These are phyloP conservation scores for Rubus parviflorus DNA, from an alignment of 306 rosid genomes.

Conservation along the genomic window DNA sequence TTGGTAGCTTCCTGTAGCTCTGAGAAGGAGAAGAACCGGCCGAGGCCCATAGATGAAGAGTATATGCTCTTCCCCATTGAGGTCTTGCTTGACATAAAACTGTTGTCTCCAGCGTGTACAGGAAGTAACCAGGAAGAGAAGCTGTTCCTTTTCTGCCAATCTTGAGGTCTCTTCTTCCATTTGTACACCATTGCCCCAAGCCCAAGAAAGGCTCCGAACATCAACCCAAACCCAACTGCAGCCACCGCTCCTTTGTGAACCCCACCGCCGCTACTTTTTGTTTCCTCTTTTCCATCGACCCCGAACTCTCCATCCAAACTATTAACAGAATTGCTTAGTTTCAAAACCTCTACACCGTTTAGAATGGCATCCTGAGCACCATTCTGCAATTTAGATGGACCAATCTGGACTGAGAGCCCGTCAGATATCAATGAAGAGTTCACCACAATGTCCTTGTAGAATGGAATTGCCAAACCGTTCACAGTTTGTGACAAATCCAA, in stretches of 20 bases:
- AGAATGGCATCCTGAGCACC: slow-evolving; percentile 41
- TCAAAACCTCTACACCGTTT: slow-evolving; percentile 48
- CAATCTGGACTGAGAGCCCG: slow-evolving; percentile 33
- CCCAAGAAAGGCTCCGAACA: slow-evolving; percentile 55
- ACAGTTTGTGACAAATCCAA: slow-evolving; percentile 46
- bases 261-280: background rate
- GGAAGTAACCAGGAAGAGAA: slow-evolving; percentile 60
- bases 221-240: slow-evolving; percentile 50
- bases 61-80: slow-evolving; percentile 35
- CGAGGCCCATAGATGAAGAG: slow-evolving; percentile 43
- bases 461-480: slow-evolving; percentile 36
- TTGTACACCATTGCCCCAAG: slow-evolving; percentile 56
- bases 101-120: slow-evolving; percentile 40
- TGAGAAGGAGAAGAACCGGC: slow-evolving; percentile 43
- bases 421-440: slow-evolving; percentile 35
- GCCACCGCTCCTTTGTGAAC: slow-evolving; percentile 40
- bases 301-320: slow-evolving; percentile 58
- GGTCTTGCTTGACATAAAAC: slow-evolving; percentile 44
- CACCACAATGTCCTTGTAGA: slow-evolving; percentile 47
- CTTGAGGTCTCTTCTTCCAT: slow-evolving; percentile 55
- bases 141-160: slow-evolving; percentile 57
- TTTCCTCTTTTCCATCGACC: slow-evolving; percentile 37
- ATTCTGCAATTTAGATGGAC: slow-evolving; percentile 29
- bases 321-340: slow-evolving; percentile 46
- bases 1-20: slow-evolving; percentile 53